Percentiles rank a stretch among this genome's conserved stretches.
Evolutionary conservation across 208 protist species (phyloP).

Genomic region (Blastocrithidia nonstop): DNA sequence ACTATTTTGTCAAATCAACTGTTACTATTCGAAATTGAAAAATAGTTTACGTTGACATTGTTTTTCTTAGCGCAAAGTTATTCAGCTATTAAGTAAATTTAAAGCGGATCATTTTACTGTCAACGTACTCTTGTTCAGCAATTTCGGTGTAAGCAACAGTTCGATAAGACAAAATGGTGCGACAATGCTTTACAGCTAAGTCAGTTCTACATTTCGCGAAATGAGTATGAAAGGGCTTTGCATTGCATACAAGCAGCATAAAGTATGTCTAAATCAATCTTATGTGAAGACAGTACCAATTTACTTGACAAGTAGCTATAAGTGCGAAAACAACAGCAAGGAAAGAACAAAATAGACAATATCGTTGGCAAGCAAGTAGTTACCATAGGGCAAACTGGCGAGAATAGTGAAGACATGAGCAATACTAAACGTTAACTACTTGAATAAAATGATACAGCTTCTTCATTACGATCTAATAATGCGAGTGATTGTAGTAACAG

Average conservation of each 20-base stretch:
- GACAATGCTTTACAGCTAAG: slow-evolving; percentile 73
- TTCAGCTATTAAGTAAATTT: slow-evolving; percentile 20
- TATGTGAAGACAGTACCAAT: slow-evolving; percentile 40
- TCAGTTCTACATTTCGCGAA: slow-evolving; percentile 48
- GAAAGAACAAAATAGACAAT: no score
- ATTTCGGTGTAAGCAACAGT: slow-evolving; percentile 64
- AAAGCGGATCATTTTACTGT: slow-evolving; percentile 57
- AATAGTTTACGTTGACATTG: slow-evolving; percentile 47
- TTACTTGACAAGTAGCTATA: slow-evolving; percentile 37
- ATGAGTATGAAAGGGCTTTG: slow-evolving; percentile 54
- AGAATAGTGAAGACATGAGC: no score
- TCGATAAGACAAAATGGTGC: slow-evolving; percentile 59
- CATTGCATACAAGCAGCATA: slow-evolving; percentile 77
- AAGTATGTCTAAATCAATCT: no score
- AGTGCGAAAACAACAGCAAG: no score
- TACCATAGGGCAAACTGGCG: no score
- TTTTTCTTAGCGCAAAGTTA: slow-evolving; percentile 83
- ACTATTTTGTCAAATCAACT: no score
- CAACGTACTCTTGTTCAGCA: slow-evolving; percentile 77
- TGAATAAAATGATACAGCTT: no score
- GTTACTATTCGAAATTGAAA: slow-evolving; percentile 82
- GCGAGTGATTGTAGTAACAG: no score
- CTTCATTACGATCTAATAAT: no score
- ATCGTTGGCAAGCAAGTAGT: no score
- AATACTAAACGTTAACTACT: no score